Evolutionary conservation across 768 basidiomycete species (phyloP).

Genomic region (Russula dissimulans): DNA sequence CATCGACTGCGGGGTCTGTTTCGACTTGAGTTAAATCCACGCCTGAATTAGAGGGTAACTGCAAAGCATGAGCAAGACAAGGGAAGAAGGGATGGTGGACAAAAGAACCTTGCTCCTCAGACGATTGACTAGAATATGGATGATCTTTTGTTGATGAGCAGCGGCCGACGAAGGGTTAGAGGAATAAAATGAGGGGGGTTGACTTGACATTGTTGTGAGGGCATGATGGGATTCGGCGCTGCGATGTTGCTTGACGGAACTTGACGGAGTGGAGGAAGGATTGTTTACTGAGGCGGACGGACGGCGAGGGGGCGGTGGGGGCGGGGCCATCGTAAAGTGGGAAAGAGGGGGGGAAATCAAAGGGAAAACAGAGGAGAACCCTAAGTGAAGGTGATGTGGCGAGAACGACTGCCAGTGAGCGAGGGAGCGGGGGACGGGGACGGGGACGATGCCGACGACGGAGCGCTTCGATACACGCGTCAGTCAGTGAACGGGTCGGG

Average conservation of each 20-base stretch:
- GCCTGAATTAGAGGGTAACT: slow-evolving; percentile 87
- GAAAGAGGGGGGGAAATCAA: not conserved
- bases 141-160: slow-evolving; percentile 73
- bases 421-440: no score
- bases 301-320: slow-evolving; percentile 45
- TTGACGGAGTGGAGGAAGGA: slow-evolving; percentile 26
- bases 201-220: slow-evolving; percentile 14
- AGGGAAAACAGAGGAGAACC: not conserved
- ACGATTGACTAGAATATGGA: slow-evolving; percentile 70
- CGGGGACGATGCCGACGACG: no score
- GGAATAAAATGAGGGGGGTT: slow-evolving; percentile 27
- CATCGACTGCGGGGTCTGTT: slow-evolving; percentile 61
- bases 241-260: slow-evolving; percentile 44
- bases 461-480: slow-evolving; percentile 5
- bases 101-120: slow-evolving; percentile 66
- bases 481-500: not conserved
- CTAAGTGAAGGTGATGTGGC: not conserved
- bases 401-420: not conserved
- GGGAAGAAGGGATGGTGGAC: not conserved
- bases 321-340: slow-evolving; percentile 7
- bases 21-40: slow-evolving; percentile 63
- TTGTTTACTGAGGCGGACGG: slow-evolving; percentile 50
- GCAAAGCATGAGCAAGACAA: slow-evolving; percentile 8
- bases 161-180: slow-evolving; percentile 25
- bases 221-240: slow-evolving; percentile 46